A percentile compares a stretch with the other conserved stretches of the same genome.
Conservation (phyloP, 169 alveolate species). For the Gregarina niphandrodes region DNA sequence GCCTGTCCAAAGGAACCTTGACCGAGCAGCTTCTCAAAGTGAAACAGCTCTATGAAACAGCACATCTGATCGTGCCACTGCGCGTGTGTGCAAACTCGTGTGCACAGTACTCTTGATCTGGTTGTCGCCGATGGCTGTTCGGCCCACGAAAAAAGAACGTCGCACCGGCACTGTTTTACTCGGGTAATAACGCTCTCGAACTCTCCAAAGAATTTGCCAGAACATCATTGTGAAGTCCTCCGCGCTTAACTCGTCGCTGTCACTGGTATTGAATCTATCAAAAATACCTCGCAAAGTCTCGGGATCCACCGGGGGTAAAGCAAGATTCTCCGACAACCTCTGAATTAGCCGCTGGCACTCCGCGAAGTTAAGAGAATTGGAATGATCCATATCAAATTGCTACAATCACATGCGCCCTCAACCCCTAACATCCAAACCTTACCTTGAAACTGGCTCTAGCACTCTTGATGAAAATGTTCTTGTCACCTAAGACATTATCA, state of each 20-base stretch:
- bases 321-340: conserved; percentile 20
- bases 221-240: conserved; percentile 21
- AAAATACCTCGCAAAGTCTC: conserved; percentile 8
- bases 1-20: conserved; percentile 34
- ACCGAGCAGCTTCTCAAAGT: conserved; percentile 23
- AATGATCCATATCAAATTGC: conserved; percentile 17
- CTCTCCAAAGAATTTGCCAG: conserved; percentile 23
- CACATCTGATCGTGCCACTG: not conserved
- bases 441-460: conserved; percentile 15
- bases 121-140: conserved; percentile 12
- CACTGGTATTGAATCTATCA: conserved; percentile 8
- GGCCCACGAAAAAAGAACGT: conserved; percentile 22
- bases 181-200: conserved; percentile 32
- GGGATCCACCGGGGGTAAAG: conserved; percentile 27
- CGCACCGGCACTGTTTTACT: conserved; percentile 15
- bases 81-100: not conserved
- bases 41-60: conserved; percentile 7
- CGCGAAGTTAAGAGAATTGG: conserved; percentile 5
- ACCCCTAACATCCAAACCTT: too few species aligned
- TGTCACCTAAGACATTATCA: not conserved
- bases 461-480: conserved; percentile 7
- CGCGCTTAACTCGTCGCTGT: too few species aligned
- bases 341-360: conserved; percentile 12
- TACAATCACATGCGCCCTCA: too few species aligned
- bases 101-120: conserved; percentile 10